A percentile compares a stretch with the other conserved stretches of the same genome.
phyloP scores from a whole-genome alignment of 2,329 filamentous ascomycete species.

The Aspergillus sp. region DNA sequence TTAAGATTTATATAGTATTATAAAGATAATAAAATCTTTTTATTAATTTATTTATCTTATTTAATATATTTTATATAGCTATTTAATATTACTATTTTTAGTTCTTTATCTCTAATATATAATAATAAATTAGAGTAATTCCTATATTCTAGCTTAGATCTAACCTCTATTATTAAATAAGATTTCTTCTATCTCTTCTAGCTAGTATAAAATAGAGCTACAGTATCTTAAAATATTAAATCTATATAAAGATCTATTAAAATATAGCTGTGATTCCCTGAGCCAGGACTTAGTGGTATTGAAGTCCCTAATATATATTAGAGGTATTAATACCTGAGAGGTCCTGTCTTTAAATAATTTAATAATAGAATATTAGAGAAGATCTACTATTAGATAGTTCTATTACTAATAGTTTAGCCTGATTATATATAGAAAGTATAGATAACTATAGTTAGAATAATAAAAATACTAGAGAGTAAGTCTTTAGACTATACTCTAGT shows the following conservation, averaged over 20 bases:
- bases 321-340: no score
- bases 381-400: no score
- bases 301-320: no score
- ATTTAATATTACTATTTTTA: slow-evolving; percentile 10
- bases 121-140: slow-evolving; percentile 1
- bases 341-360: no score
- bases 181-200: slow-evolving; percentile 8
- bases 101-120: not conserved
- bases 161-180: not conserved
- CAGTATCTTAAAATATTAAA: slow-evolving; percentile 3
- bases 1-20: not conserved
- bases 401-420: no score
- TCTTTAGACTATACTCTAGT: no score
- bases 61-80: slow-evolving; percentile 7
- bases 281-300: no score
- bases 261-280: not conserved
- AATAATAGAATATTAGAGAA: no score
- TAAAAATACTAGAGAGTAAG: no score
- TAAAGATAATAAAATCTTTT: slow-evolving; percentile 8
- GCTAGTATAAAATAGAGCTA: not conserved
- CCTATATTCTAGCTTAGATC: not conserved
- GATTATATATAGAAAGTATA: no score
- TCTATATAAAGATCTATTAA: not conserved
- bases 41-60: slow-evolving; percentile 3
- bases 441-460: no score